Evolutionary conservation across 2,329 filamentous ascomycete species (phyloP), one percentile per base, ranked within the genome.

Genomic region (Daldinia sp.): DNA sequence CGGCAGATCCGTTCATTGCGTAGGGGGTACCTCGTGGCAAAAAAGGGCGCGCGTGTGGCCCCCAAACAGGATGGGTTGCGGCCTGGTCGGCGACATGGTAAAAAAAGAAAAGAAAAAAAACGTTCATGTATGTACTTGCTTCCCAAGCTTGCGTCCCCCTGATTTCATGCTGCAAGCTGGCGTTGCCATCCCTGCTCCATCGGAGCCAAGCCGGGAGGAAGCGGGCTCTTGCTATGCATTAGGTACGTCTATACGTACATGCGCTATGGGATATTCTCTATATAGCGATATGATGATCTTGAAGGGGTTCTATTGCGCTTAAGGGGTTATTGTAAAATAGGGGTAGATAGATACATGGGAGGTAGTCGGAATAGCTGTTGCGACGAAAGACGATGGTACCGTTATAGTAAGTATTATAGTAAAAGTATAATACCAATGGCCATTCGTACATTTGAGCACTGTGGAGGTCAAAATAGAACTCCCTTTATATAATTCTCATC

Each of bases 151-250:
- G n/a, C n/a, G n/a, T n/a, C 30, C 34, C 34, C 34, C 34, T 35
- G 34, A 13, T 35, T 10, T 23, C 21, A n/a, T n/a, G n/a, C n/a
- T n/a, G n/a, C n/a, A n/a, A n/a, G n/a, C n/a, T n/a, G n/a, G n/a
- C n/a, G n/a, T n/a, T n/a, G n/a, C n/a, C n/a, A n/a, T 49, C 54
- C 49, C 25, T 19, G 29, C 15, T 23, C 50, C 30, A 34, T 54
- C 32, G 39, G 30, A 41, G 62, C 62, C 62, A 65, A 62, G 62
- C 57, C 58, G 62, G 62, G 43, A 58, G 58, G 58, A 65, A 48
- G 58, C 58, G 58, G 27, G 54, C 54, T 57, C 37, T 52, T 63
- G 53, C 48, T 37, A 43, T 43, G 19, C 37, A 21, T 41, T 41
- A 23, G 19, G 19, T n/a, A n/a, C n/a, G n/a, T n/a, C n/a, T n/a